Percentiles rank a stretch among this genome's conserved stretches.
Conservation (phyloP, 345 rosid genomes). For the Eucalyptus viminalis region DNA sequence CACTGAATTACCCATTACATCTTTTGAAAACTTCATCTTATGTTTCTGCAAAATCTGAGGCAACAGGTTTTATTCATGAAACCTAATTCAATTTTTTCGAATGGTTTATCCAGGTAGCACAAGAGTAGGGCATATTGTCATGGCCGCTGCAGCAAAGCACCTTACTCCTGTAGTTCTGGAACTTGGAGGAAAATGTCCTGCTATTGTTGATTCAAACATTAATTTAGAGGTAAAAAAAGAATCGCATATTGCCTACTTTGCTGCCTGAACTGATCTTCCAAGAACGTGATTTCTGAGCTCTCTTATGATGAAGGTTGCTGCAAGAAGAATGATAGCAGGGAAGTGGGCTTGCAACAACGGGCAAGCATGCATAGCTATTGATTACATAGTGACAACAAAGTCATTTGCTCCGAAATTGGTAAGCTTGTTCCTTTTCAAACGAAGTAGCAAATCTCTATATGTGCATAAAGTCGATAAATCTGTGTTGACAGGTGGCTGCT, state of each 20-base stretch:
- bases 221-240: constrained; percentile 14
- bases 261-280: not conserved
- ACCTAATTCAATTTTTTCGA: not conserved
- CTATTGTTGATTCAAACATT: constrained; percentile 31
- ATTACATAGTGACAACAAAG: constrained; percentile 34
- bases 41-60: not conserved
- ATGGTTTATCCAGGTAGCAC: constrained; percentile 13
- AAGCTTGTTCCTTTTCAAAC: not conserved
- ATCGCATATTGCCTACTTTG: not conserved
- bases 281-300: not conserved
- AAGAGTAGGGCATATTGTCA: constrained; percentile 34
- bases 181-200: constrained; percentile 55
- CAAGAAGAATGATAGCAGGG: constrained; percentile 36
- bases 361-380: constrained; percentile 41
- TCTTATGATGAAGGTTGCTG: constrained; percentile 15
- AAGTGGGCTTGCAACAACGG: constrained; percentile 43
- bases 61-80: not conserved
- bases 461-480: not conserved
- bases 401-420: constrained; percentile 38
- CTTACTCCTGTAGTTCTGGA: constrained; percentile 37
- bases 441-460: too few relatives aligned
- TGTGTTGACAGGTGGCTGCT: constrained; percentile 17
- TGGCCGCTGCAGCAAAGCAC: constrained; percentile 53
- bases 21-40: not conserved
- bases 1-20: not conserved